Base-by-base conservation (phyloP, 208 protist genomes). In the Herpetomonas tarakana region DNA sequence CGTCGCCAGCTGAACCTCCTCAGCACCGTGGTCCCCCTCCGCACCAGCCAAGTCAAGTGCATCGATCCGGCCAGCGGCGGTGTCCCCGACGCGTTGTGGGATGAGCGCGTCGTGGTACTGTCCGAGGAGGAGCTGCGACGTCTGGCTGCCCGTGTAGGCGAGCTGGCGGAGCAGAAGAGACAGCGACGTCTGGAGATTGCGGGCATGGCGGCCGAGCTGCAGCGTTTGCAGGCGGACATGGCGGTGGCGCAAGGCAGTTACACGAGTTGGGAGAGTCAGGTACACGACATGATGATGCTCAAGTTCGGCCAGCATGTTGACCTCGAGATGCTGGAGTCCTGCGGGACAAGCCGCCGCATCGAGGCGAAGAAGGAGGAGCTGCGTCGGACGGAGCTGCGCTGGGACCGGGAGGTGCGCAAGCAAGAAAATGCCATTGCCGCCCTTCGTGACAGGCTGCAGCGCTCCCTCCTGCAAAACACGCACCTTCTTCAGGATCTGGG, bases 1-100 rank as follows among this genome's bases (percentile, higher is more conserved):
- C 92, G 96, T 29, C 71, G 83, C 51, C 87, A 97, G 68, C 86
- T 99, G 21, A 99, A 99, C 65, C 81, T 97, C 78, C 83, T 99
- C 2, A 72, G 91, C 50, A 96, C 94, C 14, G 84, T 97, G 9
- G 88, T 98, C 4, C 68, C 82, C 19, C 70, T 98, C 38, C 83
- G 83, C 28, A 85, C 91, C 38, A 74, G 76, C 49, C 92, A 98
- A 58, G 72, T 97, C 16, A 78, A 83, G 46, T 92, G 76, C 57
- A 72, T 97, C 35, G 62, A 58, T 18, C 58, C 73, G 35, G 35
- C 6, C 47, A 38, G 28, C 19, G 35, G 50, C 44, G 64, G 62
- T 28, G 69, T 89, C 30, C 86, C 91, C 1, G 22, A 62, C 3
- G 63, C 88, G 31, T 73, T 95, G 14, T 45, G 61, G 16, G 50